Evolutionary conservation across 208 protist species (phyloP).

Genomic region (Leishmania turanica): DNA sequence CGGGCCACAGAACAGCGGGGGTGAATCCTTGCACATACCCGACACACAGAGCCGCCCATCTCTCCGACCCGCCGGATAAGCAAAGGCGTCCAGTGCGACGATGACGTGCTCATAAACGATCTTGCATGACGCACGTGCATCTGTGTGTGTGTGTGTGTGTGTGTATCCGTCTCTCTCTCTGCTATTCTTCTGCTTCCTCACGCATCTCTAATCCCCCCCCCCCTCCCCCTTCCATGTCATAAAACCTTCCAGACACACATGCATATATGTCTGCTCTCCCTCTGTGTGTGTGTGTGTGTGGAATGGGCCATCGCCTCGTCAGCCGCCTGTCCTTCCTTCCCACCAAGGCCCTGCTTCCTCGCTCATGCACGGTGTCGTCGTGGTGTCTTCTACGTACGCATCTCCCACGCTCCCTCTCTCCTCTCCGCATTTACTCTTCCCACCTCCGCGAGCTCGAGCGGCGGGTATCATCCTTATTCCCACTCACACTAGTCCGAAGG

Average conservation of each 20-base stretch:
- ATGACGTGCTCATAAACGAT: not conserved
- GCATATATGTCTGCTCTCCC: too few species aligned
- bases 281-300: not conserved
- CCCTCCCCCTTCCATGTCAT: too few species aligned
- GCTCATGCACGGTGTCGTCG: not conserved
- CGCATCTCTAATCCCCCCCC: not conserved
- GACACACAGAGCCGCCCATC: not conserved
- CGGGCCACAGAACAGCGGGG: not conserved
- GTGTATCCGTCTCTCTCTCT: not conserved
- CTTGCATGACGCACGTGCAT: not conserved
- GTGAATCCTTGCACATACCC: not conserved
- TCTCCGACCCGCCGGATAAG: not conserved
- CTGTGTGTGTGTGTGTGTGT: not conserved
- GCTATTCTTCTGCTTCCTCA: not conserved
- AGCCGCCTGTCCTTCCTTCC: not conserved
- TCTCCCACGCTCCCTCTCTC: not conserved
- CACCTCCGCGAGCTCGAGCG: not conserved
- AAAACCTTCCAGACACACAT: too few species aligned
- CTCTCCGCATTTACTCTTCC: not conserved
- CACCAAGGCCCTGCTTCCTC: not conserved
- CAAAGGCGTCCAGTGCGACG: not conserved
- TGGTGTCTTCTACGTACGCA: not conserved
- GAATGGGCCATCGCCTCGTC: not conserved
- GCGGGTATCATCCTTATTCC: not conserved
- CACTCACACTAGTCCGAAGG: not conserved